phyloP scores from a whole-genome alignment of 345 rosid species.

The Lepidium aucheri region DNA sequence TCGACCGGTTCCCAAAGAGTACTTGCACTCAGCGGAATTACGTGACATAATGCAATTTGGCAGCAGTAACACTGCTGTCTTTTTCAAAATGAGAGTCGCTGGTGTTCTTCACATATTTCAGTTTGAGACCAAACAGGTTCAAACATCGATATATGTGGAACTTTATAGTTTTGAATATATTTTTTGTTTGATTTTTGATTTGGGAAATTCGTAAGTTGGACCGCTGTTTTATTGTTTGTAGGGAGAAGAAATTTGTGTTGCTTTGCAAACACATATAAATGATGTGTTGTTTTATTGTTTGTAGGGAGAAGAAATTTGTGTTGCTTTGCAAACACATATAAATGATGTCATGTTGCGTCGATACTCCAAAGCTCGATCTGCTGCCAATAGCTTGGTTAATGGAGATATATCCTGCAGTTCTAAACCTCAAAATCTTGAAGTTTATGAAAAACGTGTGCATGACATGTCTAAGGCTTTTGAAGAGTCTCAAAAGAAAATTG shows the following conservation, averaged over 20 bases:
- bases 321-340: conserved; percentile 97
- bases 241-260: conserved; percentile 99
- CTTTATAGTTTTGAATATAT: not conserved
- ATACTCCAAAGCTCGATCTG: conserved; percentile 84
- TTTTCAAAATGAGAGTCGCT: conserved; percentile 98
- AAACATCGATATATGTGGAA: not conserved
- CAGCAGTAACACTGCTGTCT: conserved; percentile 94
- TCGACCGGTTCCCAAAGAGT: conserved; percentile 96
- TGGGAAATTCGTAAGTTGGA: conserved; percentile 1
- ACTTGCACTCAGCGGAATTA: conserved; percentile 88
- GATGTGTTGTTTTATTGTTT: conserved; percentile 46
- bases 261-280: conserved; percentile 96
- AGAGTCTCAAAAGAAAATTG: conserved; percentile 61
- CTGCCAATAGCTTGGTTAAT: conserved; percentile 50
- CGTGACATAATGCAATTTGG: conserved; percentile 99
- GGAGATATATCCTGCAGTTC: conserved; percentile 58
- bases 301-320: conserved; percentile 98
- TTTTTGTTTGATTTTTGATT: not conserved
- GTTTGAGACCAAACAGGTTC: conserved; percentile 97
- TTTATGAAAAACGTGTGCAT: conserved; percentile 63
- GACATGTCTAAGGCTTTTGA: conserved; percentile 74
- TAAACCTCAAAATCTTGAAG: conserved; percentile 54
- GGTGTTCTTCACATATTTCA: conserved; percentile 97
- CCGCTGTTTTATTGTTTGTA: conserved; percentile 22
- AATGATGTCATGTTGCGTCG: conserved; percentile 99